phyloP scores from a whole-genome alignment of 441 rosid genomes.

The Adansonia grandidieri region DNA sequence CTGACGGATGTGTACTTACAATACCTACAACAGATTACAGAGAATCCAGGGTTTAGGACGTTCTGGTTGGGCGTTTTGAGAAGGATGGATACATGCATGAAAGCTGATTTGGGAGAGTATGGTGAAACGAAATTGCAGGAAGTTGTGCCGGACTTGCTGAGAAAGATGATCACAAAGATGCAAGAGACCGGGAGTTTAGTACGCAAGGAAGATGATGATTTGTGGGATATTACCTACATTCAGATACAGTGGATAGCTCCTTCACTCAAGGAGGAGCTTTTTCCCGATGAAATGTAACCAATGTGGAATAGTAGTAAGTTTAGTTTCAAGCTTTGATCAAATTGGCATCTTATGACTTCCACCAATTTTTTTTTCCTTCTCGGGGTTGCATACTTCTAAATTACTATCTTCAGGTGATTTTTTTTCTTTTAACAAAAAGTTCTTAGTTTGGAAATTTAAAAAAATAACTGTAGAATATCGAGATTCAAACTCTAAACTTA shows the following conservation, averaged over 20 bases:
- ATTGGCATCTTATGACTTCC: not conserved
- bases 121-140: conserved; percentile 64
- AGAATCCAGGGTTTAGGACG: conserved; percentile 63
- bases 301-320: not conserved
- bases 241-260: conserved; percentile 98
- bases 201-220: conserved; percentile 64
- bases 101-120: conserved; percentile 68
- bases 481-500: too few relatives aligned
- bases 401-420: too few relatives aligned
- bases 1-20: conserved; percentile 58
- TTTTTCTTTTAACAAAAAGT: too few relatives aligned
- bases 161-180: conserved; percentile 63
- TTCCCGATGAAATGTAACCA: conserved; percentile 58
- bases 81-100: conserved; percentile 95
- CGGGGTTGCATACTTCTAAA: too few relatives aligned
- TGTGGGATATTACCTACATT: conserved; percentile 80
- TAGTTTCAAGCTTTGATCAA: not conserved
- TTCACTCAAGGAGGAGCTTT: conserved; percentile 68
- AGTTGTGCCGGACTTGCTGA: conserved; percentile 62
- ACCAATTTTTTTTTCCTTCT: not conserved
- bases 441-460: not conserved
- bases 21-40: conserved; percentile 51
- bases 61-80: conserved; percentile 87
- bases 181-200: conserved; percentile 66
- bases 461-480: too few relatives aligned